Evolutionary conservation across 345 rosid genomes (phyloP).

Genomic region (Eucalyptus regnans): DNA sequence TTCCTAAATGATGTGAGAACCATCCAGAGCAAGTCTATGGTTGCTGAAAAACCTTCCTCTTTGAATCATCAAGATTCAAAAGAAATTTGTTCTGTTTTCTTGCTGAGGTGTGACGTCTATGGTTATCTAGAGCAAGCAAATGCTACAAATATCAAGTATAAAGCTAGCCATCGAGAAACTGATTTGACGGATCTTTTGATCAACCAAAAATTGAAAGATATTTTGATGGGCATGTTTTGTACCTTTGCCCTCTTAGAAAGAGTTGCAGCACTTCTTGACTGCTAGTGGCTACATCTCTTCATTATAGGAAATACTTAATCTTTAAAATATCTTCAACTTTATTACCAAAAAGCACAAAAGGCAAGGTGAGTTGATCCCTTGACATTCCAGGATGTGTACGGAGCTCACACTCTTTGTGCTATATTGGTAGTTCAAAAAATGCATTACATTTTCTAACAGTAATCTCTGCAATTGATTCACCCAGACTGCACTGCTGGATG

Average conservation of each 20-base stretch:
- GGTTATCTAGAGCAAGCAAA: background rate
- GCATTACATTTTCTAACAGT: background rate
- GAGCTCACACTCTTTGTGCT: background rate
- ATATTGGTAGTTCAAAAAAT: background rate
- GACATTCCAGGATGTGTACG: background rate
- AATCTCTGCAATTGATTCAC: background rate
- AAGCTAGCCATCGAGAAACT: background rate
- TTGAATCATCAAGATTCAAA: background rate
- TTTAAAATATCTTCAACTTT: background rate
- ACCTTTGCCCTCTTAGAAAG: background rate
- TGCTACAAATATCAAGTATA: background rate
- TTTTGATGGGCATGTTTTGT: background rate
- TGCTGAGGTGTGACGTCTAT: background rate
- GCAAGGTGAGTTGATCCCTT: background rate
- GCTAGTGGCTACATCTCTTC: background rate
- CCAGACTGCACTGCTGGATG: background rate
- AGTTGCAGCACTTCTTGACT: background rate
- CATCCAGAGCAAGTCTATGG: background rate
- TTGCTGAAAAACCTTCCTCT: background rate
- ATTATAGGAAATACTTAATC: background rate
- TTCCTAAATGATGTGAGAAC: background rate
- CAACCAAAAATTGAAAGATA: background rate
- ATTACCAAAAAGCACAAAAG: background rate
- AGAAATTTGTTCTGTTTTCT: background rate
- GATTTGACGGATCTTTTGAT: background rate